Evolutionary conservation across 352 stramenopile genomes (phyloP).

Genomic region (Phytophthora quininea): DNA sequence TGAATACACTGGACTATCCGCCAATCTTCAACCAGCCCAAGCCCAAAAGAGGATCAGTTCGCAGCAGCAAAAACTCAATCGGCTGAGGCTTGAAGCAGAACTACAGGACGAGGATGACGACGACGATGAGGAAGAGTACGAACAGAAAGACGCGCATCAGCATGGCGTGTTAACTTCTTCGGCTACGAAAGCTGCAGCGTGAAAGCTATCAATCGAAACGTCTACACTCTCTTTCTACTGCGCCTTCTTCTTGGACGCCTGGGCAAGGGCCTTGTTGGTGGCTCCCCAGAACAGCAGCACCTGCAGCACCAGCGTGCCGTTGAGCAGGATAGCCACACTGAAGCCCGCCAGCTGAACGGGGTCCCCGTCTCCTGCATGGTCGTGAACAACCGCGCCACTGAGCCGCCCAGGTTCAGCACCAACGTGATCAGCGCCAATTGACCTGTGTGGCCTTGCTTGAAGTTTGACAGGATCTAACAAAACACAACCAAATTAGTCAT

Average conservation of each 20-base stretch:
- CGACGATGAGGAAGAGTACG: conserved; percentile 32
- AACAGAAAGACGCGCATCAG: conserved; percentile 38
- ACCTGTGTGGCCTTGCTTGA: conserved; percentile 90
- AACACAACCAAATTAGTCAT: conserved; percentile 16
- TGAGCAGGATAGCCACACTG: conserved; percentile 75
- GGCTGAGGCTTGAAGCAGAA: conserved; percentile 33
- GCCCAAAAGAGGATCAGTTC: conserved; percentile 61
- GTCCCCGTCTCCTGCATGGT: conserved; percentile 89
- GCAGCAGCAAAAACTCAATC: conserved; percentile 37
- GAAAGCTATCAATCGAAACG: conserved; percentile 4
- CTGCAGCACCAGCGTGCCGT: conserved; percentile 79
- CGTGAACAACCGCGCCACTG: conserved; percentile 85
- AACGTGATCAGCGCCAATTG: conserved; percentile 88
- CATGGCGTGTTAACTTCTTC: conserved; percentile 30
- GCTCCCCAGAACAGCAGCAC: conserved; percentile 84
- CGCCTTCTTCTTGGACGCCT: conserved; percentile 73
- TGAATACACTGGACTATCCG: conserved; percentile 73
- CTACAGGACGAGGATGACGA: conserved; percentile 40
- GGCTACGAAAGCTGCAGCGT: conserved; percentile 28
- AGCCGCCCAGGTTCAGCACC: conserved; percentile 84
- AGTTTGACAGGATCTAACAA: conserved; percentile 78
- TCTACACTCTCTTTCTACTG: conserved; percentile 37
- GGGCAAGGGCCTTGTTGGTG: conserved; percentile 73
- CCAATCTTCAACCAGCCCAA: conserved; percentile 69
- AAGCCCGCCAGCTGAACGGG: conserved; percentile 74